A percentile compares a stretch with the other conserved stretches of the same genome.
These are phyloP conservation scores for Diaporthe citri DNA, from an alignment of 2,329 filamentous ascomycete genomes.

Conservation along the genomic window DNA sequence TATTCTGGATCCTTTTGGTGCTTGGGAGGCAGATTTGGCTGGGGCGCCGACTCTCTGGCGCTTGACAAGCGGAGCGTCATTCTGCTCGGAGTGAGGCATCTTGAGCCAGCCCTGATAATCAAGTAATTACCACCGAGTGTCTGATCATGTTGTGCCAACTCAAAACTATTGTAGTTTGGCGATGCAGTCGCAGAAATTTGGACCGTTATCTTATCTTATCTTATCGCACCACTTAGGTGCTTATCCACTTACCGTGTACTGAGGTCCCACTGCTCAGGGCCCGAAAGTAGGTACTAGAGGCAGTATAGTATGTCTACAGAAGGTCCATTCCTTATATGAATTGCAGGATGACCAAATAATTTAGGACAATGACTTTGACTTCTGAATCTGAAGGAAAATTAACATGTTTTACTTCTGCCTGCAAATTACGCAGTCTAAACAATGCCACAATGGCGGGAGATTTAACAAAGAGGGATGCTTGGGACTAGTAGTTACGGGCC, in stretches of 20 bases:
- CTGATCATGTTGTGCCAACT: background rate
- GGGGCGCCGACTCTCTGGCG: conserved; percentile 75
- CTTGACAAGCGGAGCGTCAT: conserved; percentile 77
- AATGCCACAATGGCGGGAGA: no score
- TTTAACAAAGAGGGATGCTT: background rate
- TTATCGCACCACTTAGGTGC: conserved; percentile 28
- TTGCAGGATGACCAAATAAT: background rate
- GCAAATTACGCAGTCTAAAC: background rate
- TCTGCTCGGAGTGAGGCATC: conserved; percentile 68
- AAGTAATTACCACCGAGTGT: background rate
- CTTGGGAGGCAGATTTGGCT: conserved; percentile 52
- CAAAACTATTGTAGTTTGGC: background rate
- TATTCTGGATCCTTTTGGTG: conserved; percentile 76
- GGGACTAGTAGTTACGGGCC: background rate
- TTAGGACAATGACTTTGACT: background rate
- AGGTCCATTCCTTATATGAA: background rate
- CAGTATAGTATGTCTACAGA: background rate
- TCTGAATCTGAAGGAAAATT: no score
- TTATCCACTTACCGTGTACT: no score
- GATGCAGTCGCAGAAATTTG: conserved; percentile 20
- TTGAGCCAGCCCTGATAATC: conserved; percentile 41
- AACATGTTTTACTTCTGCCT: no score
- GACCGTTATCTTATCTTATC: conserved; percentile 37
- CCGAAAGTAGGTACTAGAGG: no score
- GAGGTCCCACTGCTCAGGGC: no score